These are phyloP conservation scores for Stagonosporopsis rhizophila DNA, from an alignment of 2,329 filamentous ascomycete genomes.

Conservation along the genomic window DNA sequence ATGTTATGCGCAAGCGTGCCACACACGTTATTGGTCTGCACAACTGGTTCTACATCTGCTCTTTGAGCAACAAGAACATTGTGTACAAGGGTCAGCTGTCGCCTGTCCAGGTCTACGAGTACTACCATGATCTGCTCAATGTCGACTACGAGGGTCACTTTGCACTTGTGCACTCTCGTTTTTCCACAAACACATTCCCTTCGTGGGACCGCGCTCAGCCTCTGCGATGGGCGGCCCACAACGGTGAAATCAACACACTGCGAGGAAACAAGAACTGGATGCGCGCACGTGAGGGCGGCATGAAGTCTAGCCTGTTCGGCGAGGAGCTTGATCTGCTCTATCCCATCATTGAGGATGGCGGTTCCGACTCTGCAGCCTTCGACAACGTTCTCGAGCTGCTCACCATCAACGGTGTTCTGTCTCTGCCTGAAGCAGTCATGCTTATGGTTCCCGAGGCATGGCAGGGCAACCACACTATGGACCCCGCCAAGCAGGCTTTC, in stretches of 20 bases:
- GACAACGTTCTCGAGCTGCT: constrained; percentile 95
- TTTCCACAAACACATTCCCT: constrained; percentile 98
- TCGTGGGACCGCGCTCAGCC: constrained; percentile 98
- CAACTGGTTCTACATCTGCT: constrained; percentile 99
- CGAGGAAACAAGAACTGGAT: constrained; percentile 99
- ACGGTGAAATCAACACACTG: constrained; percentile 97
- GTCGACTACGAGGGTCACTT: constrained; percentile 98
- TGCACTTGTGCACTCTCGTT: constrained; percentile 93
- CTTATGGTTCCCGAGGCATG: constrained; percentile 98
- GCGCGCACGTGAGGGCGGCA: constrained; percentile 92
- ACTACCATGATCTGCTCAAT: constrained; percentile 96
- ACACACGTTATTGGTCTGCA: constrained; percentile 94
- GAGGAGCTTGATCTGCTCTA: constrained; percentile 91
- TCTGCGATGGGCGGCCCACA: constrained; percentile 95
- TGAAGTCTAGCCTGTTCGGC: constrained; percentile 91
- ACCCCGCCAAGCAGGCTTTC: constrained; percentile 93
- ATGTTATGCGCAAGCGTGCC: constrained; percentile 90
- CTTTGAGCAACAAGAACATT: constrained; percentile 96
- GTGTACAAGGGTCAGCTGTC: constrained; percentile 98
- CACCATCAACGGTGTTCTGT: constrained; percentile 94
- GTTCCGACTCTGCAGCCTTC: constrained; percentile 95
- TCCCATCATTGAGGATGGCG: constrained; percentile 94
- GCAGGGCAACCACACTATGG: constrained; percentile 92
- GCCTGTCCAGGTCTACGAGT: constrained; percentile 94
- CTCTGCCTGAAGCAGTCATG: constrained; percentile 95